These are phyloP conservation scores for Aspergillus sp. DNA, from an alignment of 2,329 filamentous ascomycete species.

Conservation along the genomic window DNA sequence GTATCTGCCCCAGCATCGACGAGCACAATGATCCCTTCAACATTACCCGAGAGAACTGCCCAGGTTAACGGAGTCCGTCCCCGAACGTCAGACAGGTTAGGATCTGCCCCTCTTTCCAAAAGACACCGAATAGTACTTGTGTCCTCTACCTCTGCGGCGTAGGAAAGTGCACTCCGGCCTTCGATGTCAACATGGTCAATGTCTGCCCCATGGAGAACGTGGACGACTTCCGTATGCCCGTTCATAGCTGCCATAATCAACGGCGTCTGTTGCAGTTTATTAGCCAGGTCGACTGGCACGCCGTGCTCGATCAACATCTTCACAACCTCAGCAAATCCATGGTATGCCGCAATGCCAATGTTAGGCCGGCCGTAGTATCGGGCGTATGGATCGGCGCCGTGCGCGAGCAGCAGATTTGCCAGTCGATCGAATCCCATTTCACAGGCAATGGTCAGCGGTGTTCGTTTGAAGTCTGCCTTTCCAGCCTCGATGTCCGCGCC, in stretches of 20 bases:
- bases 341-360: not conserved
- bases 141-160: not conserved
- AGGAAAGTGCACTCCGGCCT: not conserved
- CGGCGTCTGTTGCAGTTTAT: not conserved
- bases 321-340: not conserved
- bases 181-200: not conserved
- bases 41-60: not conserved
- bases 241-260: not conserved
- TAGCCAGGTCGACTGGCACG: not conserved
- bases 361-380: not conserved
- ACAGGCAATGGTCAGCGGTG: not conserved
- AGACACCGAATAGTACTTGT: not conserved
- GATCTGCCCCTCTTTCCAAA: not conserved
- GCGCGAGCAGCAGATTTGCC: not conserved
- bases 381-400: not conserved
- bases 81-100: not conserved
- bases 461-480: not conserved
- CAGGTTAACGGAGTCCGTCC: not conserved
- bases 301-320: not conserved
- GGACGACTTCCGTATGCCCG: not conserved
- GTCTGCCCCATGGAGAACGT: not conserved
- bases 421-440: not conserved
- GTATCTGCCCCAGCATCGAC: not conserved
- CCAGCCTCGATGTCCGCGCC: not conserved
- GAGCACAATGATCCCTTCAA: not conserved